Evolutionary conservation across 192 early-diverging fungal species (phyloP).

Genomic region (Backusella macrospora): DNA sequence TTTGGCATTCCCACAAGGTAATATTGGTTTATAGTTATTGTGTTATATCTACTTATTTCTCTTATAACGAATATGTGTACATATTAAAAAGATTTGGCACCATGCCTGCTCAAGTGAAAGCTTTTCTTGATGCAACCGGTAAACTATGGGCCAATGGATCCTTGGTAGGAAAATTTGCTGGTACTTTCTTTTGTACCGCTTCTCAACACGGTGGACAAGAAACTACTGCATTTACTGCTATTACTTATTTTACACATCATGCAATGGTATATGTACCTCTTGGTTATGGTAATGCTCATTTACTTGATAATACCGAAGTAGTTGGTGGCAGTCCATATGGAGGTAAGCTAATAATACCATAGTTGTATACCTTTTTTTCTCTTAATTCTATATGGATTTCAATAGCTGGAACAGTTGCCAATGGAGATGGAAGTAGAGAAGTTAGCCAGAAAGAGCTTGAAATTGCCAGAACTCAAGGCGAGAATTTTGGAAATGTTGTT

Average conservation of each 20-base stretch:
- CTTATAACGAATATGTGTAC: too few relatives aligned
- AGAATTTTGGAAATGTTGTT: constrained; percentile 58
- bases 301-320: constrained; percentile 30
- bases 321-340: constrained; percentile 37
- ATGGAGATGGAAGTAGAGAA: constrained; percentile 68
- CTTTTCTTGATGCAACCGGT: constrained; percentile 42
- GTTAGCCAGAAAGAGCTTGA: constrained; percentile 64
- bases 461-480: constrained; percentile 61
- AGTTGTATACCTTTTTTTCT: neutral
- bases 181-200: constrained; percentile 72
- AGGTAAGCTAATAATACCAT: neutral
- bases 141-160: constrained; percentile 52
- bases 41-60: neutral
- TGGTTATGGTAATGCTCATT: constrained; percentile 43
- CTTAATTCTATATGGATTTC: neutral
- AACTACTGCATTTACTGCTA: constrained; percentile 63
- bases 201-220: constrained; percentile 84
- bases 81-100: constrained; percentile 57
- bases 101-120: constrained; percentile 74
- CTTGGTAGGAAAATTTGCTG: constrained; percentile 71
- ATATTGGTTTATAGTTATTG: neutral
- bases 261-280: constrained; percentile 80
- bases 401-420: constrained; percentile 46
- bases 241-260: constrained; percentile 74
- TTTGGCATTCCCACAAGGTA: constrained; percentile 60